phyloP scores from a whole-genome alignment of 306 rosid genomes.

The Cicer arietinum region DNA sequence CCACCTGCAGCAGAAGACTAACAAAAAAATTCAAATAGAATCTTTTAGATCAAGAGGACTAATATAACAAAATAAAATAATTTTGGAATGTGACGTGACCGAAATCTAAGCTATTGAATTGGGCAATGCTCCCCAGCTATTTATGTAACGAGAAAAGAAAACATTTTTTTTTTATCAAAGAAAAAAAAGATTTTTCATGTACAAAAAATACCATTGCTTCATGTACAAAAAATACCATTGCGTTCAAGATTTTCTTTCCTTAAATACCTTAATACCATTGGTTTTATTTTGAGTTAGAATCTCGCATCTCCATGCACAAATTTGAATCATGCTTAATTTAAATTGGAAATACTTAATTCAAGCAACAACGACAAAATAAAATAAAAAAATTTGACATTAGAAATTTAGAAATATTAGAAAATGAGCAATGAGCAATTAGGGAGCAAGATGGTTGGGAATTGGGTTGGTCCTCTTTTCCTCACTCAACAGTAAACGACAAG shows the following conservation, averaged over 20 bases:
- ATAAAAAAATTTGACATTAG: not conserved
- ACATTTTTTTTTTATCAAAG: no score
- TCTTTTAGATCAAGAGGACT: conserved; percentile 3
- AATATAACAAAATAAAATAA: not conserved
- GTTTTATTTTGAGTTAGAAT: not conserved
- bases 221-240: not conserved
- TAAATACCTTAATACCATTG: not conserved
- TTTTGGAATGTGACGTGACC: not conserved
- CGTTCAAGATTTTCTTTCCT: conserved; percentile 20
- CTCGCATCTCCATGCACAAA: not conserved
- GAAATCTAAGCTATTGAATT: not conserved
- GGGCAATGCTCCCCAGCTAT: not conserved
- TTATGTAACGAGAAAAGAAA: not conserved
- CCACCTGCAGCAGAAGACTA: not conserved
- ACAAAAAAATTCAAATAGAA: not conserved
- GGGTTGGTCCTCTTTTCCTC: conserved; percentile 29
- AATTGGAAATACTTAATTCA: not conserved
- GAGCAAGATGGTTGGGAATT: conserved; percentile 43
- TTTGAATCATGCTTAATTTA: conserved; percentile 29
- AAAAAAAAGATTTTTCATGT: not conserved
- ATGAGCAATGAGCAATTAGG: not conserved
- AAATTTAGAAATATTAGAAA: not conserved
- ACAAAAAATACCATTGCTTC: not conserved
- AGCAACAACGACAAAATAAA: not conserved
- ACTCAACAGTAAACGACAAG: conserved; percentile 43